Evolutionary conservation across 2,329 filamentous ascomycete species (phyloP).

Genomic region (Dothideomycetidae sp.): DNA sequence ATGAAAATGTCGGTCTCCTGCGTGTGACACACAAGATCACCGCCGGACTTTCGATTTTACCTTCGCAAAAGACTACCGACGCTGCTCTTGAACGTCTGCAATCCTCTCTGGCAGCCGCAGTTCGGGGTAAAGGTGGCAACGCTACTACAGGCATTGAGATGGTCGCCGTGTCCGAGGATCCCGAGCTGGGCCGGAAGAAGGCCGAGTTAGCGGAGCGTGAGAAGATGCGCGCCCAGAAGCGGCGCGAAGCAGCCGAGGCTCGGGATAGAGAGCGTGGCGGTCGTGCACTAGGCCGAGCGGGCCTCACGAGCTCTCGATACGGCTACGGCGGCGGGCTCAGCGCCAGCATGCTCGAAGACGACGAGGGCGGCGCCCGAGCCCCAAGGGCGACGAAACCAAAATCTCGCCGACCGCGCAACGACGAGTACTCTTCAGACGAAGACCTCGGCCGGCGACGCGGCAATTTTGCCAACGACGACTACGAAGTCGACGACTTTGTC

Average conservation of each 20-base stretch:
- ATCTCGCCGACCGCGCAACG: slow-evolving; percentile 24
- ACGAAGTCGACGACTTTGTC: slow-evolving; percentile 67
- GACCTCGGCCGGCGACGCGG: slow-evolving; percentile 56
- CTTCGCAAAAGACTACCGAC: slow-evolving; percentile 54
- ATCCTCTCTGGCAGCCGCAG: slow-evolving; percentile 50
- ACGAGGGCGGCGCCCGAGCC: slow-evolving; percentile 29
- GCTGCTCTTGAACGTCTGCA: slow-evolving; percentile 56
- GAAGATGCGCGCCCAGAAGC: slow-evolving; percentile 49
- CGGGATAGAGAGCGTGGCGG: slow-evolving; percentile 46
- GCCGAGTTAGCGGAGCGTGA: slow-evolving; percentile 65
- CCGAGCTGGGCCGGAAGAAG: slow-evolving; percentile 58
- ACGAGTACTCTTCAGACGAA: slow-evolving; percentile 55
- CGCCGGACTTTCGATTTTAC: slow-evolving; percentile 54
- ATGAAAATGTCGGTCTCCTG: slow-evolving; percentile 52
- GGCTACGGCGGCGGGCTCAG: slow-evolving; percentile 44
- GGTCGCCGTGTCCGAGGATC: slow-evolving; percentile 56
- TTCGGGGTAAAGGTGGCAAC: slow-evolving; percentile 39
- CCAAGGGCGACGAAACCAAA: slow-evolving; percentile 14
- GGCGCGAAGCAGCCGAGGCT: slow-evolving; percentile 52
- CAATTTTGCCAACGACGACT: slow-evolving; percentile 53
- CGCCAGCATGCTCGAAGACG: slow-evolving; percentile 55
- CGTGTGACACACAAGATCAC: slow-evolving; percentile 64
- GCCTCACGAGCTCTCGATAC: slow-evolving; percentile 30
- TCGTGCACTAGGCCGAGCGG: slow-evolving; percentile 34
- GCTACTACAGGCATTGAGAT: slow-evolving; percentile 46